A percentile compares a stretch with the other conserved stretches of the same genome.
phyloP scores from a whole-genome alignment of 1,284 basidiomycete genomes.

The Porphyrellus sp. region DNA sequence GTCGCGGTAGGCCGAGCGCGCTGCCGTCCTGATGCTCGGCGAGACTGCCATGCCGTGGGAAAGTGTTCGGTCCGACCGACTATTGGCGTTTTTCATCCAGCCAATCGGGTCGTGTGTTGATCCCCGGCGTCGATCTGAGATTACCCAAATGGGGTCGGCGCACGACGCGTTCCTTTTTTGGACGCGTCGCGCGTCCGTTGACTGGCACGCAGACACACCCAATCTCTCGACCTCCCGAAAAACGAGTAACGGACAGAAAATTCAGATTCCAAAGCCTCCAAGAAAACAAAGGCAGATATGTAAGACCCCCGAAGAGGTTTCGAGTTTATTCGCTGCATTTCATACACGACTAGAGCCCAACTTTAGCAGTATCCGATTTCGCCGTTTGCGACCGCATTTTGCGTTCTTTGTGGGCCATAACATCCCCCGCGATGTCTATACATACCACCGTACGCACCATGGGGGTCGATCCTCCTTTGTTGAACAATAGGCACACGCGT shows the following conservation, averaged over 20 bases:
- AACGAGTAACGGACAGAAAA: slow-evolving; percentile 32
- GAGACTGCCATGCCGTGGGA: slow-evolving; percentile 43
- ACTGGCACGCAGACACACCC: slow-evolving; percentile 34
- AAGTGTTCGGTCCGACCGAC: neutral
- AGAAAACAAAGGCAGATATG: slow-evolving; percentile 17
- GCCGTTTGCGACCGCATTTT: slow-evolving; percentile 18
- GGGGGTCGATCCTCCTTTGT: slow-evolving; percentile 1
- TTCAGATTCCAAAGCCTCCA: slow-evolving; percentile 20
- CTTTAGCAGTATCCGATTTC: slow-evolving; percentile 18
- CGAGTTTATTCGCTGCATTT: slow-evolving; percentile 22
- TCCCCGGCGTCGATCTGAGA: slow-evolving; percentile 30
- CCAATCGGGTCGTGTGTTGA: slow-evolving; percentile 20
- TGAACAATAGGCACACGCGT: slow-evolving; percentile 11
- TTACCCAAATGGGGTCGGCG: slow-evolving; percentile 35
- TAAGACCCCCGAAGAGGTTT: slow-evolving; percentile 16
- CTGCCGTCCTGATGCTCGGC: slow-evolving; percentile 46
- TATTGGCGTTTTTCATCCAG: slow-evolving; percentile 3
- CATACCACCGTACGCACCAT: slow-evolving; percentile 2
- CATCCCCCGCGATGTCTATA: slow-evolving; percentile 10
- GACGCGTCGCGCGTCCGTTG: slow-evolving; percentile 35
- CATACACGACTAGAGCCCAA: slow-evolving; percentile 11
- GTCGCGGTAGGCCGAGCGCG: slow-evolving; percentile 69
- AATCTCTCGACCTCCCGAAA: slow-evolving; percentile 33
- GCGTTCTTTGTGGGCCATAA: slow-evolving; percentile 11
- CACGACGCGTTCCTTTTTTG: slow-evolving; percentile 43